phyloP scores from a whole-genome alignment of 2,329 filamentous ascomycete genomes.

The Sphaerulina musiva region DNA sequence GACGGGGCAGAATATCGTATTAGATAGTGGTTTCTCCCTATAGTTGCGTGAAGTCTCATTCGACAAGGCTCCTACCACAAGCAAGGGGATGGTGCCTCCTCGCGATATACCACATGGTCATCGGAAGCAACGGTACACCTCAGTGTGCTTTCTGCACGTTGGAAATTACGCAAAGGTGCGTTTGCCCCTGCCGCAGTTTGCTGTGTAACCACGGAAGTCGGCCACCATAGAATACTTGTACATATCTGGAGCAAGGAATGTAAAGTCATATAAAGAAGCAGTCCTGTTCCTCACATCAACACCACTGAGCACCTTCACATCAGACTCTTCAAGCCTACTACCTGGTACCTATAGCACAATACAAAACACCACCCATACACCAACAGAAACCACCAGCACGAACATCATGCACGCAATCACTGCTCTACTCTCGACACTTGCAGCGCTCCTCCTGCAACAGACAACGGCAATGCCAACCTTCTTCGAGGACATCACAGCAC shows the following conservation, averaged over 20 bases:
- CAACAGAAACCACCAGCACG: not conserved
- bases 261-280: not conserved
- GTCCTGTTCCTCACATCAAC: not conserved
- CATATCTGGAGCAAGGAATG: constrained; percentile 5
- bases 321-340: not conserved
- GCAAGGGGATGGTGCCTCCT: constrained; percentile 6
- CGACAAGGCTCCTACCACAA: not conserved
- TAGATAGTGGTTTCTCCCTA: constrained; percentile 38
- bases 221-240: not conserved
- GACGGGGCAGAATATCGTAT: constrained; percentile 49
- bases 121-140: not conserved
- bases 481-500: not conserved
- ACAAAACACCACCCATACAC: not conserved
- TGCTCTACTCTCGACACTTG: constrained; percentile 4
- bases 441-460: constrained; percentile 4
- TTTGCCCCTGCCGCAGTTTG: constrained; percentile 2
- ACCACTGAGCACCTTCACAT: not conserved
- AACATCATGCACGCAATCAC: constrained; percentile 3
- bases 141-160: not conserved
- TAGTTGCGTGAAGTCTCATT: constrained; percentile 1
- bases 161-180: constrained; percentile 2
- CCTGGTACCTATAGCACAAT: not conserved
- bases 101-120: constrained; percentile 9
- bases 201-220: constrained; percentile 1
- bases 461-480: constrained; percentile 7